phyloP scores from a whole-genome alignment of 768 basidiomycete genomes.

The Termitomyces sp. region DNA sequence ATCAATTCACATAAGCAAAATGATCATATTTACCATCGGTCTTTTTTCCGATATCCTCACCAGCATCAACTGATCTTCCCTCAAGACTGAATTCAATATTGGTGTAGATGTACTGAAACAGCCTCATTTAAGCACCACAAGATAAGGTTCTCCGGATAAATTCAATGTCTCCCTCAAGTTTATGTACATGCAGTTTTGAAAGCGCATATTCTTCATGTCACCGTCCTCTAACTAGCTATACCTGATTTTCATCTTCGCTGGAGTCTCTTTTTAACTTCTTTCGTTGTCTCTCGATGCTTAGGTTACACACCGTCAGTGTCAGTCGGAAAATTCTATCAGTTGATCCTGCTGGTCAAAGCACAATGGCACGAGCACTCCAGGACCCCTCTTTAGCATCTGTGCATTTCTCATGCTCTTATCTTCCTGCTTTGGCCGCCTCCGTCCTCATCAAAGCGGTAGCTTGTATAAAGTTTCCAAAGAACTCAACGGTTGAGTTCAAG shows the following conservation, averaged over 20 bases:
- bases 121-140: no score
- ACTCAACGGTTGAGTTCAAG: not conserved
- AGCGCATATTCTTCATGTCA: not conserved
- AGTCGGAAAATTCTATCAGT: not conserved
- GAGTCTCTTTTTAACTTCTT: no score
- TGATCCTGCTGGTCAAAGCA: not conserved
- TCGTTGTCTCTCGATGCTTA: not conserved
- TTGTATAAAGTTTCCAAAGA: not conserved
- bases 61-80: no score
- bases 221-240: not conserved
- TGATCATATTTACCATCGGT: no score
- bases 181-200: not conserved
- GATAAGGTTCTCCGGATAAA: no score
- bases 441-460: not conserved
- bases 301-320: not conserved
- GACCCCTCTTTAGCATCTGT: not conserved
- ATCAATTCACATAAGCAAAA: no score
- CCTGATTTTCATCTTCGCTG: not conserved
- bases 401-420: no score
- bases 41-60: no score
- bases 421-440: not conserved
- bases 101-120: no score
- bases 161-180: no score
- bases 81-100: no score
- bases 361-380: not conserved